These are phyloP conservation scores for Dendrobium officinale DNA, from an alignment of 106 monocot species.

Conservation along the genomic window DNA sequence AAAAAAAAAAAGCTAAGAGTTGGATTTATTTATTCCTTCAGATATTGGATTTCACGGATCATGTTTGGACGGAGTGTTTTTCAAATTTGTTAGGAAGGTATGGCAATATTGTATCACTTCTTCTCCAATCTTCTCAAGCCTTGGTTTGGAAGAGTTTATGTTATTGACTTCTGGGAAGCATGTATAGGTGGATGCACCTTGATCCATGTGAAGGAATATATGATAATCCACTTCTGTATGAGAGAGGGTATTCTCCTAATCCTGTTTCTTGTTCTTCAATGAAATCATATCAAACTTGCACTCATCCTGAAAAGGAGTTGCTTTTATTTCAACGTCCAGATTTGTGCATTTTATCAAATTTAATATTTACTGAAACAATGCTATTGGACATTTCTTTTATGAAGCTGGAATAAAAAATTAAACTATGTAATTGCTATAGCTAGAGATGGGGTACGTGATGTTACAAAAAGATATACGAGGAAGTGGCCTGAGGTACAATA, in stretches of 20 bases:
- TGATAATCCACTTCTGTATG: slow-evolving; percentile 91
- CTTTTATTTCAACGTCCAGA: background rate
- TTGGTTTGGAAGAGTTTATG: slow-evolving; percentile 1
- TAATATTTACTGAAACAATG: slow-evolving; percentile 4
- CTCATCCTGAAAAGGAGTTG: background rate
- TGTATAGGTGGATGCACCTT: slow-evolving; percentile 95
- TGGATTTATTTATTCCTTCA: slow-evolving; percentile 11
- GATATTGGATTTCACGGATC: slow-evolving; percentile 95
- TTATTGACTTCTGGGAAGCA: slow-evolving; percentile 9
- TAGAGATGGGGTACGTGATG: slow-evolving; percentile 82
- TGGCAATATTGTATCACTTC: background rate
- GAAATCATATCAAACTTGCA: background rate
- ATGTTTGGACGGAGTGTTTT: slow-evolving; percentile 96
- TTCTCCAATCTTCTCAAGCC: background rate
- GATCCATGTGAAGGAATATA: slow-evolving; percentile 92
- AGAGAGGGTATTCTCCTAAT: slow-evolving; percentile 63
- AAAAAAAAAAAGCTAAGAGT: background rate
- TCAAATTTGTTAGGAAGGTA: slow-evolving; percentile 70
- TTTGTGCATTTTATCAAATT: slow-evolving; percentile 1
- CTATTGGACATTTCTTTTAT: slow-evolving; percentile 7
- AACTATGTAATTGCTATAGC: slow-evolving; percentile 81
- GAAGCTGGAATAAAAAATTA: slow-evolving; percentile 88
- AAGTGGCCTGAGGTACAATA: slow-evolving; percentile 81
- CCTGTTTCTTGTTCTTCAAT: slow-evolving; percentile 2
- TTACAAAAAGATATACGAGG: slow-evolving; percentile 87